phyloP scores from a whole-genome alignment of 768 basidiomycete genomes.

The Imleria badia region DNA sequence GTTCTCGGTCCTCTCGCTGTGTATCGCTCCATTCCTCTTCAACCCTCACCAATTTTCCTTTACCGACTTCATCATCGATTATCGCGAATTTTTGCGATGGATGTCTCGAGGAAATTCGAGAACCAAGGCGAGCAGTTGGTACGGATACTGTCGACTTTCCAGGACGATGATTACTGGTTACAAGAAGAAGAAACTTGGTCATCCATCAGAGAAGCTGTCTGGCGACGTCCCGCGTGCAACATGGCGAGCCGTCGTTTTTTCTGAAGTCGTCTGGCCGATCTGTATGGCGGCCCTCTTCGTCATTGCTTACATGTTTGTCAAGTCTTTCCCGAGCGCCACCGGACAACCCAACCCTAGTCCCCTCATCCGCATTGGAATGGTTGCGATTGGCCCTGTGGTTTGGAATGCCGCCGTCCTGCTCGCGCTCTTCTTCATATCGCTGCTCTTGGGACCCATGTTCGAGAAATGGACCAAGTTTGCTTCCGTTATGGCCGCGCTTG shows the following conservation, averaged over 20 bases:
- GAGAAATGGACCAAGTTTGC: slow-evolving; percentile 84
- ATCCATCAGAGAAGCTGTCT: slow-evolving; percentile 96
- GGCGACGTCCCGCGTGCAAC: slow-evolving; percentile 90
- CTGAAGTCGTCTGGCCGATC: slow-evolving; percentile 82
- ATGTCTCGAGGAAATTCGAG: slow-evolving; percentile 99
- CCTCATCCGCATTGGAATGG: slow-evolving; percentile 83
- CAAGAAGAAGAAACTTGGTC: slow-evolving; percentile 98
- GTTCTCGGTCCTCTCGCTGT: slow-evolving; percentile 93
- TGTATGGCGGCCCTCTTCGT: slow-evolving; percentile 74
- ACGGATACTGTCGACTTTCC: slow-evolving; percentile 97
- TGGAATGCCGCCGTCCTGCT: slow-evolving; percentile 92
- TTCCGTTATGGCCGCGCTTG: slow-evolving; percentile 88
- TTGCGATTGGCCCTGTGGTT: slow-evolving; percentile 89
- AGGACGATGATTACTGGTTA: slow-evolving; percentile 98
- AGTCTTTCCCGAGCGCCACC: slow-evolving; percentile 72
- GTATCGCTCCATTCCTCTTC: slow-evolving; percentile 97
- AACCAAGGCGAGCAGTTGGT: slow-evolving; percentile 97
- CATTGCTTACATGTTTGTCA: slow-evolving; percentile 89
- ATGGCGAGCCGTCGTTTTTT: slow-evolving; percentile 81
- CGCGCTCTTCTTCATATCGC: slow-evolving; percentile 84
- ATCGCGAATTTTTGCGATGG: slow-evolving; percentile 97
- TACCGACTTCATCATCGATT: slow-evolving; percentile 97
- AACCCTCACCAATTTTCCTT: slow-evolving; percentile 99
- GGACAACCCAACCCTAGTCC: slow-evolving; percentile 76
- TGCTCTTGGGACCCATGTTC: slow-evolving; percentile 91